phyloP scores from a whole-genome alignment of 129 eudicot species.

The Tagetes patula region DNA sequence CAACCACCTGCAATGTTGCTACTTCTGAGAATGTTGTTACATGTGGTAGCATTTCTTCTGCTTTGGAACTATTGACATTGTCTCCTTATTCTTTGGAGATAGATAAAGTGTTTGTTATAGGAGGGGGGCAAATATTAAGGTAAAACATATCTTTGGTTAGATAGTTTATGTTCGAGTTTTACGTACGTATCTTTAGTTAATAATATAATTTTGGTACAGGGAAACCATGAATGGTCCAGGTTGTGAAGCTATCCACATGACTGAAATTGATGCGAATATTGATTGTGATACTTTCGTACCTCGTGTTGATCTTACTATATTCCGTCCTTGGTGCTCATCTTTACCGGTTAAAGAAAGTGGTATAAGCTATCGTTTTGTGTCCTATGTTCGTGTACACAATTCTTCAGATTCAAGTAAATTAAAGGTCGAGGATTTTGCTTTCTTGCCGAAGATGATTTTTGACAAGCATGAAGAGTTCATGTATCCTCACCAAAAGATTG shows the following conservation, averaged over 20 bases:
- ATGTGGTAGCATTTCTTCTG: slow-evolving; percentile 55
- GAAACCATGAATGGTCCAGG: slow-evolving; percentile 60
- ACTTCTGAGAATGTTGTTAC: slow-evolving; percentile 48
- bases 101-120: slow-evolving; percentile 69
- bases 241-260: slow-evolving; percentile 77
- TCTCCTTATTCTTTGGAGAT: slow-evolving; percentile 52
- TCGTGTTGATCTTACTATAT: slow-evolving; percentile 49
- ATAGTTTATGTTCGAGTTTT: background rate
- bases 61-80: slow-evolving; percentile 55
- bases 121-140: slow-evolving; percentile 80
- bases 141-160: slow-evolving; percentile 20
- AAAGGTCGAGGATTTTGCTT: slow-evolving; percentile 30
- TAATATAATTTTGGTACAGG: slow-evolving; percentile 42
- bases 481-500: slow-evolving; percentile 30
- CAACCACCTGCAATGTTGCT: slow-evolving; percentile 39
- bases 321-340: slow-evolving; percentile 70
- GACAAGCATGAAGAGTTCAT: slow-evolving; percentile 66
- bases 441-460: slow-evolving; percentile 41
- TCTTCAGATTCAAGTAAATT: slow-evolving; percentile 11
- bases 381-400: slow-evolving; percentile 52
- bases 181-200: background rate
- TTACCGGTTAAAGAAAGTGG: slow-evolving; percentile 48
- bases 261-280: slow-evolving; percentile 52
- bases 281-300: slow-evolving; percentile 78
- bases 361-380: slow-evolving; percentile 45